Evolutionary conservation across 352 stramenopile species (phyloP).

Genomic region (Peronospora destructor): DNA sequence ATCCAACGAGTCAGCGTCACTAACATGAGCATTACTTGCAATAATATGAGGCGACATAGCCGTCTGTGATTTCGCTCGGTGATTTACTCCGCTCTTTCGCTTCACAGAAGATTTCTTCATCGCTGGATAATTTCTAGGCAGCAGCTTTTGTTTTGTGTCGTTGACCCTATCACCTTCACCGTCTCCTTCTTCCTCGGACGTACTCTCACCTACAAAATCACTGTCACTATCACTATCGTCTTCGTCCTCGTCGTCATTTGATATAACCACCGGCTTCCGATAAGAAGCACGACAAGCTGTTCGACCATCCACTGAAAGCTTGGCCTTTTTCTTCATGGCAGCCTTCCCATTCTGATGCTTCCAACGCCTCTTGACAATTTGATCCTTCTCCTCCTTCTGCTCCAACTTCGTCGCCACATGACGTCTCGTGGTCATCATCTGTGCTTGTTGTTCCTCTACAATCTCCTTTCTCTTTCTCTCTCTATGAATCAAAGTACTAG

Average conservation of each 20-base stretch:
- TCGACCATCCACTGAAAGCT: constrained; percentile 7
- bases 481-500: background rate
- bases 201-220: constrained; percentile 40
- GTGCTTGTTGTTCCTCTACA: constrained; percentile 6
- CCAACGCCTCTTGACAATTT: constrained; percentile 1
- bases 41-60: background rate
- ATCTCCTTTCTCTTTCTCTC: constrained; percentile 17
- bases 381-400: constrained; percentile 4
- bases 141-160: background rate
- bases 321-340: constrained; percentile 27
- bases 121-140: constrained; percentile 2
- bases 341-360: constrained; percentile 25
- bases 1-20: constrained; percentile 31
- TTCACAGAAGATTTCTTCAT: constrained; percentile 13
- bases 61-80: constrained; percentile 2
- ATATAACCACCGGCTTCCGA: background rate
- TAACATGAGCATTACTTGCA: constrained; percentile 6
- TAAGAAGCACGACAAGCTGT: constrained; percentile 7
- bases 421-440: constrained; percentile 14
- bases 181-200: constrained; percentile 29
- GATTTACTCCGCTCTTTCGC: constrained; percentile 9
- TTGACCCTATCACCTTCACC: constrained; percentile 10
- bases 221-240: constrained; percentile 41
- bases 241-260: constrained; percentile 25
- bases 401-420: constrained; percentile 7